phyloP scores from a whole-genome alignment of 192 early-diverging fungal species.

The Podila epigama region DNA sequence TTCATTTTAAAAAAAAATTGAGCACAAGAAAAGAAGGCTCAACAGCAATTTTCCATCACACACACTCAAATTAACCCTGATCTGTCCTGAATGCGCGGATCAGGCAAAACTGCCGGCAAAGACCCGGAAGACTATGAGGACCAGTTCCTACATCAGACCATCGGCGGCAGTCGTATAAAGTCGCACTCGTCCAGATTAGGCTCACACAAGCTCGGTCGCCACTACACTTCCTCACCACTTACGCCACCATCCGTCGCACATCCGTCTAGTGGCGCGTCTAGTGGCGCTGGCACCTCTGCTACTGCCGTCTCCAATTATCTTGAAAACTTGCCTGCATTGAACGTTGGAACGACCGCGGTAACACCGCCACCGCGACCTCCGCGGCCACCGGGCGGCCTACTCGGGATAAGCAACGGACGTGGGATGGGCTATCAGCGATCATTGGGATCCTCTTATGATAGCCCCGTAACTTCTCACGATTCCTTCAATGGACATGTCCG shows the following conservation, averaged over 20 bases:
- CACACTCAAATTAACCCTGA: too few species aligned
- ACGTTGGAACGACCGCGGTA: not conserved
- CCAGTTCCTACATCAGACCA: slow-evolving; percentile 27
- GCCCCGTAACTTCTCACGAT: slow-evolving; percentile 24
- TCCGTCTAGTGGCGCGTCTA: slow-evolving; percentile 10
- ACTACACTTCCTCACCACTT: slow-evolving; percentile 9
- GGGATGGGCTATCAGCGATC: slow-evolving; percentile 36
- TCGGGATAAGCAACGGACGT: slow-evolving; percentile 45
- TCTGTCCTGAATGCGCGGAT: slow-evolving; percentile 18
- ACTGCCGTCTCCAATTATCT: slow-evolving; percentile 41
- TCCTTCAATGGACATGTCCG: slow-evolving; percentile 49
- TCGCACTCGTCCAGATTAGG: slow-evolving; percentile 21
- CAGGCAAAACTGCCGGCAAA: slow-evolving; percentile 1
- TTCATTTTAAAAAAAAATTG: too few species aligned
- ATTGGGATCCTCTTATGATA: slow-evolving; percentile 38
- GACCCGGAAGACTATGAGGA: slow-evolving; percentile 18
- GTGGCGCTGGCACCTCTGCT: slow-evolving; percentile 11
- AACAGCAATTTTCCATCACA: too few species aligned
- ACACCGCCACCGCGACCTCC: slow-evolving; percentile 28
- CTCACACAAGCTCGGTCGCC: slow-evolving; percentile 20
- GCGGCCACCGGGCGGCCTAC: slow-evolving; percentile 34
- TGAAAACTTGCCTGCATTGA: slow-evolving; percentile 29
- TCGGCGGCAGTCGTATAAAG: slow-evolving; percentile 31
- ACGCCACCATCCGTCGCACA: not conserved
- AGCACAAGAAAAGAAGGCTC: too few species aligned